These are phyloP conservation scores for Prunus padus DNA, from an alignment of 306 rosid genomes.

Conservation along the genomic window DNA sequence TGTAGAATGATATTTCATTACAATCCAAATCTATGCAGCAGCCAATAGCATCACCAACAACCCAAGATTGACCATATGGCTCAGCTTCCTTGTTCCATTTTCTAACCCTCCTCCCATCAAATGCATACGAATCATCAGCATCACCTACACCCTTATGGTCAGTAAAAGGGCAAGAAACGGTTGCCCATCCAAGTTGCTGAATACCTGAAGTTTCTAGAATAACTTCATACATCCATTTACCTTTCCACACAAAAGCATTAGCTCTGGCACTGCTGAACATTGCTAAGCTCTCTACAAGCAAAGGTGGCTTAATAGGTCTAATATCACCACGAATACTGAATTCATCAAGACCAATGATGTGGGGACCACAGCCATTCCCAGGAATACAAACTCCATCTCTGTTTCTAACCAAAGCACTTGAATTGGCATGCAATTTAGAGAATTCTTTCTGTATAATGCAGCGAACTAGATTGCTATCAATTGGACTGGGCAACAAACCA, in stretches of 20 bases:
- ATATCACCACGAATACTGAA: conserved; percentile 80
- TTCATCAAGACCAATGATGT: conserved; percentile 55
- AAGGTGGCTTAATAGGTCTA: conserved; percentile 53
- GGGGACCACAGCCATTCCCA: conserved; percentile 38
- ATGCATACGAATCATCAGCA: conserved; percentile 93
- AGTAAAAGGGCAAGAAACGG: conserved; percentile 84
- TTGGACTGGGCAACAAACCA: conserved; percentile 48
- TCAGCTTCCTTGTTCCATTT: conserved; percentile 92
- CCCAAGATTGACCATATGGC: conserved; percentile 92
- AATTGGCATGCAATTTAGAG: conserved; percentile 33
- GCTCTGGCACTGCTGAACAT: conserved; percentile 95
- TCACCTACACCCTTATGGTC: conserved; percentile 96
- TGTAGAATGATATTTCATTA: conserved; percentile 74
- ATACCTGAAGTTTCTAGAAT: conserved; percentile 87
- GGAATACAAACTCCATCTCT: conserved; percentile 50
- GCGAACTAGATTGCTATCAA: conserved; percentile 48
- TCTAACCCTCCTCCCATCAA: conserved; percentile 86
- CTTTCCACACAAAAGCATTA: conserved; percentile 77
- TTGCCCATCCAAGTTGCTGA: conserved; percentile 98
- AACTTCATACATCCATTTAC: conserved; percentile 99
- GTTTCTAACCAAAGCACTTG: conserved; percentile 25
- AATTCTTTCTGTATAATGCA: conserved; percentile 57
- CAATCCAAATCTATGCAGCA: conserved; percentile 91
- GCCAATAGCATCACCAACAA: conserved; percentile 92
- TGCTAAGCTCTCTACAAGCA: conserved; percentile 79